A percentile compares a stretch with the other conserved stretches of the same genome.
phyloP scores from a whole-genome alignment of 2,329 filamentous ascomycete species.

The Periconia sp. region DNA sequence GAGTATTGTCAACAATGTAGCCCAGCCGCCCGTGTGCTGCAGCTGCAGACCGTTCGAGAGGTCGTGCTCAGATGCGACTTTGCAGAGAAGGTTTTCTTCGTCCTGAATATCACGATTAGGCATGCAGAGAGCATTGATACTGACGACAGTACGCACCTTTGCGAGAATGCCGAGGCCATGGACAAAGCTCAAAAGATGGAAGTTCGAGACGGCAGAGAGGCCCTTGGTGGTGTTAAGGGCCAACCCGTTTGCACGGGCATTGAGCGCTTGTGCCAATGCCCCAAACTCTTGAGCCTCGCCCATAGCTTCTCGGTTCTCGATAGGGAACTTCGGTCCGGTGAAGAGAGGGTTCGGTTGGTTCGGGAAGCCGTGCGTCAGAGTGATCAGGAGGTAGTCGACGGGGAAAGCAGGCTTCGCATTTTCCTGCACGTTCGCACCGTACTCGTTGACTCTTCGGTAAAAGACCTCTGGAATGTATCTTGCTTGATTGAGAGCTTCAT shows the following conservation, averaged over 20 bases:
- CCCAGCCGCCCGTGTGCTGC: conserved; percentile 88
- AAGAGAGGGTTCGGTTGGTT: conserved; percentile 79
- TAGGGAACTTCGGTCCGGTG: conserved; percentile 74
- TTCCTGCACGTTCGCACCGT: conserved; percentile 93
- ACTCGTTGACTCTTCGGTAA: conserved; percentile 94
- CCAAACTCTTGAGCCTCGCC: conserved; percentile 84
- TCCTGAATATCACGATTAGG: conserved; percentile 64
- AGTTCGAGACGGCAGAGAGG: conserved; percentile 80
- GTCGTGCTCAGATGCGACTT: conserved; percentile 81
- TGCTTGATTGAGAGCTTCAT: conserved; percentile 71
- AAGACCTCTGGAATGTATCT: conserved; percentile 98
- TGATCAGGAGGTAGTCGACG: conserved; percentile 94
- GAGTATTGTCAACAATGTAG: conserved; percentile 89
- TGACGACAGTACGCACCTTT: conserved; percentile 66
- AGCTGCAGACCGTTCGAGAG: conserved; percentile 81
- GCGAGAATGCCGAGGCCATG: conserved; percentile 79
- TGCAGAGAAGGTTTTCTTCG: conserved; percentile 84
- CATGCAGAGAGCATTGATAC: conserved; percentile 5
- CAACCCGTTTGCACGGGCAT: conserved; percentile 59
- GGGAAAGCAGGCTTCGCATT: conserved; percentile 97
- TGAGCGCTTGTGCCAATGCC: conserved; percentile 70
- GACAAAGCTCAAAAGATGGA: conserved; percentile 90
- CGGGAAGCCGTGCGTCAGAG: conserved; percentile 95
- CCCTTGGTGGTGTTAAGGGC: conserved; percentile 66
- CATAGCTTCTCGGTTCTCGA: conserved; percentile 88